phyloP scores from a whole-genome alignment of 73 alveolate species.

The Effrenium voratum region DNA sequence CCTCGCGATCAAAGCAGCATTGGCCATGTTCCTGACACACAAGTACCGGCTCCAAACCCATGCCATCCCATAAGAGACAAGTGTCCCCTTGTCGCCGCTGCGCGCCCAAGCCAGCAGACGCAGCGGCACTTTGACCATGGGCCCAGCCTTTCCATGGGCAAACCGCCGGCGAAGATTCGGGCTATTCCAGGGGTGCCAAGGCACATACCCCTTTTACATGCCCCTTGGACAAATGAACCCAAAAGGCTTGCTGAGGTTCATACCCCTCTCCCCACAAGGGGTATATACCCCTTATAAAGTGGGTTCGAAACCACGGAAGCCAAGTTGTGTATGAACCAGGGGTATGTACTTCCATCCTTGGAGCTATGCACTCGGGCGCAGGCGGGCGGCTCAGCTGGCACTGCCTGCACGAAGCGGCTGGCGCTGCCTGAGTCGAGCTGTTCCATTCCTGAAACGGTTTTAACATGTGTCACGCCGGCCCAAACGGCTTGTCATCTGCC shows the following conservation, averaged over 20 bases:
- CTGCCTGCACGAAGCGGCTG: background rate
- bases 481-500: too few relatives aligned
- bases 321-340: too few relatives aligned
- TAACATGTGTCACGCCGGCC: too few relatives aligned
- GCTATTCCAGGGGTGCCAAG: background rate
- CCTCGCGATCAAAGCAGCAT: background rate
- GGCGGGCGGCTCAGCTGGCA: background rate
- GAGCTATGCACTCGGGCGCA: too few relatives aligned
- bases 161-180: background rate
- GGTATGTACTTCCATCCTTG: too few relatives aligned
- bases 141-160: background rate
- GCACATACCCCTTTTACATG: too few relatives aligned
- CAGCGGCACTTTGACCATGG: background rate
- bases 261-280: too few relatives aligned
- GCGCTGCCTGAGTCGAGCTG: constrained; percentile 29
- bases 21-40: background rate
- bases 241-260: too few relatives aligned
- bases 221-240: too few relatives aligned
- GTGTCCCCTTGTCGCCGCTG: background rate
- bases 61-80: background rate
- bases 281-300: too few relatives aligned
- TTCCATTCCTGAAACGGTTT: too few relatives aligned
- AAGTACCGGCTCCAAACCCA: background rate
- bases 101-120: background rate
- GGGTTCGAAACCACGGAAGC: too few relatives aligned